Base-by-base conservation (phyloP, 352 stramenopile species). In the Phytophthora citrophthora region DNA sequence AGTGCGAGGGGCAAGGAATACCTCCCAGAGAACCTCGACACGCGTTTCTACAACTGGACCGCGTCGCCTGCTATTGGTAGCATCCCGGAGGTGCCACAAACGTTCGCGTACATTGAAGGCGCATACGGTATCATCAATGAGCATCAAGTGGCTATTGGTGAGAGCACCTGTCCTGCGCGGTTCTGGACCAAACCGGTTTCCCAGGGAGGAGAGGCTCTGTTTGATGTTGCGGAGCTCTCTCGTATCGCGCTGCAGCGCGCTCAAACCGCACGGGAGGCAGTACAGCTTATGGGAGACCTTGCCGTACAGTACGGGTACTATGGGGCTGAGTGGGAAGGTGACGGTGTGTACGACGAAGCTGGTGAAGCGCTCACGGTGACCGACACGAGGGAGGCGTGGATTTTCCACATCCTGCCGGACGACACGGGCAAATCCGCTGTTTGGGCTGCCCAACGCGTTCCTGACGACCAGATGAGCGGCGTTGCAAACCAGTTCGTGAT, bases 401-500 rank as follows among this genome's bases (percentile, higher is more conserved):
- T 99, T 47, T 98, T 99, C 70, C 96, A 99, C 70, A 97, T 99
- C 44, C 56, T 98, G 32, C 89, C 94, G 0, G 94, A 99, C 61
- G 91, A 97, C 51, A 98, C 94, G 10, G 91, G 93, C 5, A 83
- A 78, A 40, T 95, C 83, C n/a, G 95, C 94, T 7, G 80, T 98
- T 49, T 99, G 95, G 95, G 95, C 83, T 9, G 96, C 96, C 12
- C 91, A 99, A 79, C 88, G 90, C 29, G 82, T 99, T 1, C 88
- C 88, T 0, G 86, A 97, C 38, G 79, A 92, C 61, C 82, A 97
- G 61, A 79, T 95, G 16, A 79, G 74, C 20, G 87, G 72, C 10
- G 86, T 99, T 3, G 93, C 93, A 9, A 99, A 99, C 71, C 88
- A 97, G 74, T 99, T 98, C 74, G 83, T 98, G 18, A 98, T 99